Base-by-base conservation (phyloP, 2,329 filamentous ascomycete species). In the Penicillium thymicola region DNA sequence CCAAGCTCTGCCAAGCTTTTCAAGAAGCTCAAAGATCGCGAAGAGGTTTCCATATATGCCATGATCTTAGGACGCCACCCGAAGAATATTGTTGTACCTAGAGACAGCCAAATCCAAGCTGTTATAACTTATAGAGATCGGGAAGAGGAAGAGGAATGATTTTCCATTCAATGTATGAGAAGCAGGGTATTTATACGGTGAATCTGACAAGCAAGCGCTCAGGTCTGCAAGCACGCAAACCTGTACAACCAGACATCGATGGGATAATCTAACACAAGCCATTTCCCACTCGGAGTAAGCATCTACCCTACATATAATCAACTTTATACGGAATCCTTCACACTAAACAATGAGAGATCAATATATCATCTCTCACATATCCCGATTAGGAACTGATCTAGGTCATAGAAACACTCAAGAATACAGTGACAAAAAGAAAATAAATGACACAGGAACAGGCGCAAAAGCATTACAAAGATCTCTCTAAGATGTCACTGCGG, bases 361-460 rank as follows among this genome's bases (percentile, higher is more conserved):
- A 28, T 34, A 49, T 48, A 37, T 46, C 37, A 41, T 54, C 44
- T 57, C 58, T 55, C 53, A 57, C 42, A 59, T 54, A 52, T 55
- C 52, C 58, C 58, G 38, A 66, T 64, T 66, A 65, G 61, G 64
- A 64, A 63, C 60, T 65, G 62, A 64, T 64, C 60, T 62, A 60
- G 53, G 52, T 57, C 63, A 59, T 65, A 62, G 54, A 64, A 64
- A 64, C 53, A 66, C 59, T 61, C 64, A 64, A 60, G 61, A 66
- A 66, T 66, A 65, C 63, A 66, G 64, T 65, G 63, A 65, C 59
- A 66, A 64, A 50, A 65, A 64, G 60, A 60, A 64, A 60, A 63
- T 64, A 66, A 63, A 64, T 66, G 64, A 66, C 64, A 66, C 64
- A 65, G 61, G 61, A 66, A 59, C 59, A 43, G 55, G 55, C 58